Conservation (phyloP, 2,329 filamentous ascomycete species). For the Penicillium concentricum region DNA sequence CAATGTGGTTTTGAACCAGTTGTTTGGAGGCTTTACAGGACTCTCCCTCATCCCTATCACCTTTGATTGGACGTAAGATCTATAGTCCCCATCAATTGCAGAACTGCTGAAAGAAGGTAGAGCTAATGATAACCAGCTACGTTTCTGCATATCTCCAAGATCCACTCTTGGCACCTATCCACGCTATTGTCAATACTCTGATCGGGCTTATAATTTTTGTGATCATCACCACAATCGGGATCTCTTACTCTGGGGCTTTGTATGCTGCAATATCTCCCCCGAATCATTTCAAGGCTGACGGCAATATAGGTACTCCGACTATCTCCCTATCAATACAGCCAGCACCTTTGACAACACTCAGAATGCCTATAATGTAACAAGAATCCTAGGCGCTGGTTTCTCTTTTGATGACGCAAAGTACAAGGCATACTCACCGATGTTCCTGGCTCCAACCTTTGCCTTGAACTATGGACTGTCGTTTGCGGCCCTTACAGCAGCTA, state of each 20-base stretch:
- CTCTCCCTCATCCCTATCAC: conserved; percentile 69
- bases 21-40: conserved; percentile 69
- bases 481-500: conserved; percentile 33
- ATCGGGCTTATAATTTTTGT: conserved; percentile 34
- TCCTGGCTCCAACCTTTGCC: conserved; percentile 35
- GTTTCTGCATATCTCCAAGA: conserved; percentile 28
- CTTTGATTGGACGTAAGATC: conserved; percentile 30
- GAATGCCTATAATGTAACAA: conserved; percentile 32
- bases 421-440: conserved; percentile 38
- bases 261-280: conserved; percentile 12
- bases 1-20: conserved; percentile 44
- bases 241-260: conserved; percentile 32
- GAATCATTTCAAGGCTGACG: neutral
- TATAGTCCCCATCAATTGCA: too few relatives aligned
- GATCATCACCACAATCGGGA: conserved; percentile 32
- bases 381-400: conserved; percentile 30
- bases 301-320: conserved; percentile 22
- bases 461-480: conserved; percentile 41
- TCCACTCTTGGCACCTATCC: conserved; percentile 32
- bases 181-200: conserved; percentile 32
- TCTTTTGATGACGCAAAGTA: conserved; percentile 36
- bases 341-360: conserved; percentile 38
- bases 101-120: neutral
- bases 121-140: conserved; percentile 13
- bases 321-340: conserved; percentile 36